Conservation (phyloP, 2,329 filamentous ascomycete species). For the Claviceps quebecensis region DNA sequence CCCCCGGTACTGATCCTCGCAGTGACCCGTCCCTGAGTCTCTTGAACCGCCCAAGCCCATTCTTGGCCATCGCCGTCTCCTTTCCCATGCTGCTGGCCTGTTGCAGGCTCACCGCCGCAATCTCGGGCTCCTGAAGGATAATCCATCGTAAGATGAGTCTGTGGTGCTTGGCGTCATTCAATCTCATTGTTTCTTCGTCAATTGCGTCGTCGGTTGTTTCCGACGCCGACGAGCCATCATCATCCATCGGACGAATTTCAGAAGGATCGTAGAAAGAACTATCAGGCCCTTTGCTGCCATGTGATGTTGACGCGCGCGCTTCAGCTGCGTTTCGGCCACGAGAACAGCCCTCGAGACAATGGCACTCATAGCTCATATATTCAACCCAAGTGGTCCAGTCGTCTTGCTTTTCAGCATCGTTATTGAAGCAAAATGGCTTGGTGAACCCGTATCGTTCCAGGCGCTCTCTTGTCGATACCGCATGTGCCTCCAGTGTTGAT, state of each 20-base stretch:
- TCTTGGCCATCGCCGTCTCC: not conserved
- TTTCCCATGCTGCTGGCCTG: not conserved
- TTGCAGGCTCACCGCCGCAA: not conserved
- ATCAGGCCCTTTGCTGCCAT: no score
- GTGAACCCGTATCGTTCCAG: constrained; percentile 2
- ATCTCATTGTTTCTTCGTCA: not conserved
- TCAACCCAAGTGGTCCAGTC: constrained; percentile 5
- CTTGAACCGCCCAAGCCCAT: not conserved
- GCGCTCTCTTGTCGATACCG: not conserved
- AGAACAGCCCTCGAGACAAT: constrained; percentile 1
- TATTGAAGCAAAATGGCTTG: constrained; percentile 1
- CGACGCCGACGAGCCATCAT: not conserved
- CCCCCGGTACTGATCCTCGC: not conserved
- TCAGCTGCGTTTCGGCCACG: not conserved
- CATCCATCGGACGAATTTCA: not conserved
- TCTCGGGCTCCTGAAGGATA: constrained; percentile 1
- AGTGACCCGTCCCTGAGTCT: not conserved
- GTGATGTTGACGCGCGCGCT: not conserved
- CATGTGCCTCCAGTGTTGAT: not conserved
- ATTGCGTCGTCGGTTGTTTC: not conserved
- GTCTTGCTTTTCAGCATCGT: constrained; percentile 1
- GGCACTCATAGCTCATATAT: constrained; percentile 5
- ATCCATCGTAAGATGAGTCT: constrained; percentile 3
- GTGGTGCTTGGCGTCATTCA: not conserved
- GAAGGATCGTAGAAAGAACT: not conserved